Conservation (phyloP, 2,329 filamentous ascomycete species). For the Graphilbum ipis-grandicollis region DNA sequence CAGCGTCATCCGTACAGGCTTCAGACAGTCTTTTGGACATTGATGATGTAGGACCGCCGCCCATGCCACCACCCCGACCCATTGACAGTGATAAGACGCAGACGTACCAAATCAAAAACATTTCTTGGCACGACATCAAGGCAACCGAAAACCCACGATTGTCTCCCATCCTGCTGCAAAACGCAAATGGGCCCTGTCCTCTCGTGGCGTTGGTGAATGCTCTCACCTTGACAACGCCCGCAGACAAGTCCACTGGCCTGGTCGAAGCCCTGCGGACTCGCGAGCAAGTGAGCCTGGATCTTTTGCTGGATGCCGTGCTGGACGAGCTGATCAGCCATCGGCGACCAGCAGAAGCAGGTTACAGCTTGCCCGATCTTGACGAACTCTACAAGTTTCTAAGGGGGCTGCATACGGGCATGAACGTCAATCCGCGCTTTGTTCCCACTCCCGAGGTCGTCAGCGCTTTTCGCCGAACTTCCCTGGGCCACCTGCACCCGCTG, state of each 20-base stretch:
- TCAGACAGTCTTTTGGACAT: constrained; percentile 10
- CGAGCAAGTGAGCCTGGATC: constrained; percentile 73
- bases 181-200: constrained; percentile 86
- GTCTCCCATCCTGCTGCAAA: constrained; percentile 85
- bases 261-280: constrained; percentile 61
- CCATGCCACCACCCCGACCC: constrained; percentile 22
- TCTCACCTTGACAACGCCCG: constrained; percentile 64
- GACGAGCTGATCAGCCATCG: constrained; percentile 78
- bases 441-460: constrained; percentile 30
- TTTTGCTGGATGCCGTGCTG: constrained; percentile 78
- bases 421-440: constrained; percentile 84
- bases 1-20: constrained; percentile 7
- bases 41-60: constrained; percentile 9
- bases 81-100: constrained; percentile 38
- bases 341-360: constrained; percentile 42
- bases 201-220: constrained; percentile 87
- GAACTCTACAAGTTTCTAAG: constrained; percentile 80
- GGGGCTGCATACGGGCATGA: constrained; percentile 89
- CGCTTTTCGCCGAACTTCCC: constrained; percentile 32
- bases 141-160: constrained; percentile 44
- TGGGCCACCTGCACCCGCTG: constrained; percentile 32
- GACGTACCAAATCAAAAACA: constrained; percentile 85
- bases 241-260: constrained; percentile 48
- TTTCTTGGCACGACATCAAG: constrained; percentile 61
- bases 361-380: constrained; percentile 63